Evolutionary conservation across 352 stramenopile species (phyloP), one percentile per base, ranked within the genome.

Genomic region (Salisapilia sapeloensis): DNA sequence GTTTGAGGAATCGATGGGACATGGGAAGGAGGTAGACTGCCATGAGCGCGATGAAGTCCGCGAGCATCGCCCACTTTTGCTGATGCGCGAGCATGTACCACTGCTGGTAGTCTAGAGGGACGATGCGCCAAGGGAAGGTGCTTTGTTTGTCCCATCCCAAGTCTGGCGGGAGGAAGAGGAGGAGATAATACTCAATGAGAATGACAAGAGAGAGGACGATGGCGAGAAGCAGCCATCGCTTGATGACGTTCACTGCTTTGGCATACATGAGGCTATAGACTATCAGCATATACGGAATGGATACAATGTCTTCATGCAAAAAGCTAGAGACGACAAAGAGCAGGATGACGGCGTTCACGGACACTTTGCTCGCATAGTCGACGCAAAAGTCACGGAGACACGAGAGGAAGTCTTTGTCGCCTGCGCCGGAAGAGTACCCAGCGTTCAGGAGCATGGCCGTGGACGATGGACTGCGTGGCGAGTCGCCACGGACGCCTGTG

Each of bases 181-280:
- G 64, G 14, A 84, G 35, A 5, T 47, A 44, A 40, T 87, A 91
- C 27, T 87, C 60, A 8, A 50, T 45, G n/a, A 80, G 33, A n/a
- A 85, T 72, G 20, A 85, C 50, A 7, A 60, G 22, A 2, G 71
- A 79, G 1, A 91, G 50, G 8, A 78, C 33, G 20, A 48, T 47
- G 2, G 48, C 70, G 6, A 86, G 24, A 12, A 67, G 29, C 44
- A 63, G 72, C 60, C 64, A 83, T 4, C 57, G 42, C 27, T 42
- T 46, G 24, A 58, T 80, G 6, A 85, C 56, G 0, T 46, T 75
- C 4, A 55, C 29, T n/a, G 66, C 46, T 4, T 34, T 34, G 3
- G 75, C 67, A 29, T 81, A 79, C 69, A 85, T 86, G 43, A 87
- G 70, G n/a, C 28, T 45, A 40, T 76, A 77, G n/a, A 91, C 65